A percentile compares a stretch with the other conserved stretches of the same genome.
Conservation (phyloP, 106 monocot genomes). For the Apostasia shenzhenica region DNA sequence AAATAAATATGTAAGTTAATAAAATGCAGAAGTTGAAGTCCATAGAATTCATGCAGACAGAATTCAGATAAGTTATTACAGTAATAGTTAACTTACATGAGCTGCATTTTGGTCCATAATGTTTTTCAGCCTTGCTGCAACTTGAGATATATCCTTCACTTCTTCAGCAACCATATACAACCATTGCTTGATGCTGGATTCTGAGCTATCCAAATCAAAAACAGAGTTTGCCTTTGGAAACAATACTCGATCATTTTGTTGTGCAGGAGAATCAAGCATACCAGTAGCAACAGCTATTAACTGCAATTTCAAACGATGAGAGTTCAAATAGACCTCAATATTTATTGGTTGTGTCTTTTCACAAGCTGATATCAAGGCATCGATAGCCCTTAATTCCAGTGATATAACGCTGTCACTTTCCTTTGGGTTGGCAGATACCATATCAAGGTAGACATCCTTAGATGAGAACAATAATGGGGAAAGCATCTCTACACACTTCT, state of each 20-base stretch:
- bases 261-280: conserved; percentile 24
- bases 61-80: no score
- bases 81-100: conserved; percentile 29
- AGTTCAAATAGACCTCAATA: conserved; percentile 46
- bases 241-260: conserved; percentile 16
- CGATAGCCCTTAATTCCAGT: conserved; percentile 66
- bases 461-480: conserved; percentile 58
- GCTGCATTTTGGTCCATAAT: conserved; percentile 39
- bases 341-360: conserved; percentile 62
- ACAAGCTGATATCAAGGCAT: conserved; percentile 68
- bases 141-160: conserved; percentile 58
- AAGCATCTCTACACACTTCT: conserved; percentile 56
- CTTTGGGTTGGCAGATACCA: conserved; percentile 15
- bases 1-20: no score
- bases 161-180: conserved; percentile 41
- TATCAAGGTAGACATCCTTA: conserved; percentile 44
- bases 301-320: conserved; percentile 59
- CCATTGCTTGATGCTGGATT: conserved; percentile 27
- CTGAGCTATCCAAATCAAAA: conserved; percentile 36
- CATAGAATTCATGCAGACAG: no score
- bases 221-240: conserved; percentile 8
- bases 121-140: conserved; percentile 41
- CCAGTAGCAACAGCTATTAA: conserved; percentile 60
- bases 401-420: conserved; percentile 34
- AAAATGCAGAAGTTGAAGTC: no score